Base-by-base conservation (phyloP, 1,139 yeast genomes). In the Arxiozyma slooffiae region DNA sequence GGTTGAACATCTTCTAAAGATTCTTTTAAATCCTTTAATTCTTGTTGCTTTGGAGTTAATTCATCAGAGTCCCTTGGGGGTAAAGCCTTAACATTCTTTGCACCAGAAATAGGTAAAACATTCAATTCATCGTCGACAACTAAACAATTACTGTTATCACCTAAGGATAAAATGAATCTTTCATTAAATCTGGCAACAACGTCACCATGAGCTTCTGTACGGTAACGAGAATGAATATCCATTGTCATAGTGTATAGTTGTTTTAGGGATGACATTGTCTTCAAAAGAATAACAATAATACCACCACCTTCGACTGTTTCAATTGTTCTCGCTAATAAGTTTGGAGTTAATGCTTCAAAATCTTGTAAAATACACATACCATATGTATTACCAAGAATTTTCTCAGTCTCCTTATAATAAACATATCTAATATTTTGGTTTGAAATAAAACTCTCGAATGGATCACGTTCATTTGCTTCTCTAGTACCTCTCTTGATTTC, bases 261-360 rank as follows among this genome's bases (percentile, higher is more conserved):
- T 68, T 92, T 92, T 65, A 92, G 76, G n/a, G 96, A 87, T 3
- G 84, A 73, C 97, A 92, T 88, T 3, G 95, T 82, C 68, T 92
- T 92, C 64, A 94, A 77, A 57, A 92, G 74, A 56, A 92, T 81
- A 21, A 94, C 94, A 46, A 94, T 92, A 46, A 92, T 72, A 52
- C 99, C 99, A 60, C 99, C 98, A 63, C 98, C 99, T 72, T 92
- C 97, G 40, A 92, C 98, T 3, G 99, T 92, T 70, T 92, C 99
- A 51, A 92, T 84, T 4, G 98, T 92, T 68, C 97, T 80, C 1
- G 99, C 99, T 60, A 92, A 77, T 62, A 92, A 77, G 67, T 92
- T 92, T 26, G 99, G 98, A 8, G 98, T 92, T 53, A 92, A 71
- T 5, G 94, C 98, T 70, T 92, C 99, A 62, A 92, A 92, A 68